Conservation (phyloP, 192 early-diverging fungal genomes). For the Mortierella alpina region DNA sequence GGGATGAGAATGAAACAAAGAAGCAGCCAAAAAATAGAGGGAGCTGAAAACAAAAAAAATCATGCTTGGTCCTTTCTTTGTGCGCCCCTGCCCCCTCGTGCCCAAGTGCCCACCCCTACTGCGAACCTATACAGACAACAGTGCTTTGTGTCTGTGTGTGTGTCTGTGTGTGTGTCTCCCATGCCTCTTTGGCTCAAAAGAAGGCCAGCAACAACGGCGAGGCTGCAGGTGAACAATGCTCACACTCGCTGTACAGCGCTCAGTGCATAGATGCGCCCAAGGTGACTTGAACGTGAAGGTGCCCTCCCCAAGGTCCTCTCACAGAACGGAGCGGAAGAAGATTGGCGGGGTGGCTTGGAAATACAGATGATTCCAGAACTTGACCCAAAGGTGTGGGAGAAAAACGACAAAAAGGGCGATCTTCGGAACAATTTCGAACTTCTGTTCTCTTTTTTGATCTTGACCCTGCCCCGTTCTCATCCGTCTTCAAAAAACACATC, state of each 20-base stretch:
- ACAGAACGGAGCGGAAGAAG: neutral
- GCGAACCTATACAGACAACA: no score
- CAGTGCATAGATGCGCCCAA: no score
- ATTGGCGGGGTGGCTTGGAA: neutral
- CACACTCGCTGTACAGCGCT: no score
- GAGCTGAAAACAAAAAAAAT: neutral
- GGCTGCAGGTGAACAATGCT: no score
- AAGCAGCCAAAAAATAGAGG: neutral
- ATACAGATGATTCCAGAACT: neutral
- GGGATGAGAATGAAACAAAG: neutral
- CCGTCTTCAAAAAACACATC: conserved; percentile 1
- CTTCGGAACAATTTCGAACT: neutral
- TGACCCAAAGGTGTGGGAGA: neutral
- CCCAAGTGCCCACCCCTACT: no score
- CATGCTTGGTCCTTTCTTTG: neutral
- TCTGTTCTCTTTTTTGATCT: conserved; percentile 14
- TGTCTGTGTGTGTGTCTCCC: no score
- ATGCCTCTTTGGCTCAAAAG: no score
- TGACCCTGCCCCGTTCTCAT: conserved; percentile 14
- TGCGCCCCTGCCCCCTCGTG: neutral
- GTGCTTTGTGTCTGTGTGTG: no score
- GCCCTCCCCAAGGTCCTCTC: no score
- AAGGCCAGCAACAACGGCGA: no score
- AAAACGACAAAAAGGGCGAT: no score
- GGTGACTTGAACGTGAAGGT: no score